Conservation (phyloP, 257 asterid species). For the Solanum sejunctum region DNA sequence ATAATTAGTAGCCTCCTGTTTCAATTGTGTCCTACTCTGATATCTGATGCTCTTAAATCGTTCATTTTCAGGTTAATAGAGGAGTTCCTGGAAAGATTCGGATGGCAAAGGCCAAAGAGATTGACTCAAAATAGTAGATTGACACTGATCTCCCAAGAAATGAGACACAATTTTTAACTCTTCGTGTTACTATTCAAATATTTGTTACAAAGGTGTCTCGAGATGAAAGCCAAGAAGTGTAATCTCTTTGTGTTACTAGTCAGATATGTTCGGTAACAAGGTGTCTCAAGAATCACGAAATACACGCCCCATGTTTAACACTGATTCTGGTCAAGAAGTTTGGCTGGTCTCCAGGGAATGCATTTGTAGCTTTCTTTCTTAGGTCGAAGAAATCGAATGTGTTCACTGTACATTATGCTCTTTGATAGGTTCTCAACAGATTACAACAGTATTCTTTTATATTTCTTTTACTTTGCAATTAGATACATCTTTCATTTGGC, state of each 20-base stretch:
- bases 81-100: constrained; percentile 56
- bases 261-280: neutral
- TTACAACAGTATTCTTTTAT: neutral
- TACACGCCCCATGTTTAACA: neutral
- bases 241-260: neutral
- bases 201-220: neutral
- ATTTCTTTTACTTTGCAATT: neutral
- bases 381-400: neutral
- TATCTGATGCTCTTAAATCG: neutral
- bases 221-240: neutral
- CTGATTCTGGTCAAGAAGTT: neutral
- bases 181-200: neutral
- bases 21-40: neutral
- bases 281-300: neutral
- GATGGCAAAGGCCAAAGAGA: constrained; percentile 35
- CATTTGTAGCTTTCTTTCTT: neutral
- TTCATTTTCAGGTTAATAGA: constrained; percentile 59
- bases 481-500: neutral
- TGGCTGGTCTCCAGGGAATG: neutral
- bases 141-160: constrained; percentile 1
- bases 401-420: neutral
- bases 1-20: neutral
- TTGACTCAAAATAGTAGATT: constrained; percentile 1
- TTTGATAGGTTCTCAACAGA: neutral
- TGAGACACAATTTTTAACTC: neutral